Conservation (phyloP, 306 rosid species). For the Psophocarpus tetragonolobus region DNA sequence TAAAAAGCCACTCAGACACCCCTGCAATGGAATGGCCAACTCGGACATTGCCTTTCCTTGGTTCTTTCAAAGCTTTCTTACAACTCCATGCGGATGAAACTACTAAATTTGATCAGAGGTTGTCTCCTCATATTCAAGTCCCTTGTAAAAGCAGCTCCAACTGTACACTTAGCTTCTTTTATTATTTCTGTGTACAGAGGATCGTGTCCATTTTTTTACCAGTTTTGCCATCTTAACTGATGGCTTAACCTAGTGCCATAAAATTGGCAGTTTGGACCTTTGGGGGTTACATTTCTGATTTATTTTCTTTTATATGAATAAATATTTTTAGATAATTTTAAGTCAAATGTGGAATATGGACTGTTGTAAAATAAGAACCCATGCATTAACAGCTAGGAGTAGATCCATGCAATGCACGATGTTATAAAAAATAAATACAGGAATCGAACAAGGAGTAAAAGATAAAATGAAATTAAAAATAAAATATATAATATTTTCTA, state of each 20-base stretch:
- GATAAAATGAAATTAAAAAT: no score
- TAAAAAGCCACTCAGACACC: conserved; percentile 8
- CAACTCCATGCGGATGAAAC: conserved; percentile 40
- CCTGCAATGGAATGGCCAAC: conserved; percentile 13
- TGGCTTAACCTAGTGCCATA: conserved; percentile 29
- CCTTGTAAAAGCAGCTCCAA: conserved; percentile 43
- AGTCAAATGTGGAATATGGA: no score
- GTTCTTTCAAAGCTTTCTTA: conserved; percentile 17
- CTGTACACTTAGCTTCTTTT: conserved; percentile 42
- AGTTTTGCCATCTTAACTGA: conserved; percentile 16
- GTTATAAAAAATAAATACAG: no score
- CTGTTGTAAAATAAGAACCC: no score
- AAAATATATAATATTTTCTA: no score
- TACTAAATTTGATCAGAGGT: conserved; percentile 40
- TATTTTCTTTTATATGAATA: no score
- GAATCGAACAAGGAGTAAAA: no score
- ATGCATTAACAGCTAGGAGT: no score
- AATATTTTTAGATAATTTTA: no score
- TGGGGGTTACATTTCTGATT: no score
- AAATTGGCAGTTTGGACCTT: not conserved
- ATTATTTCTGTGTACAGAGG: conserved; percentile 44
- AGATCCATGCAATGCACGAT: no score
- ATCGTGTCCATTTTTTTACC: not conserved
- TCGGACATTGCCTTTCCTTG: conserved; percentile 19
- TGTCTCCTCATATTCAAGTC: conserved; percentile 10